These are phyloP conservation scores for Coprinopsis sp. DNA, from an alignment of 768 basidiomycete genomes.

Conservation along the genomic window DNA sequence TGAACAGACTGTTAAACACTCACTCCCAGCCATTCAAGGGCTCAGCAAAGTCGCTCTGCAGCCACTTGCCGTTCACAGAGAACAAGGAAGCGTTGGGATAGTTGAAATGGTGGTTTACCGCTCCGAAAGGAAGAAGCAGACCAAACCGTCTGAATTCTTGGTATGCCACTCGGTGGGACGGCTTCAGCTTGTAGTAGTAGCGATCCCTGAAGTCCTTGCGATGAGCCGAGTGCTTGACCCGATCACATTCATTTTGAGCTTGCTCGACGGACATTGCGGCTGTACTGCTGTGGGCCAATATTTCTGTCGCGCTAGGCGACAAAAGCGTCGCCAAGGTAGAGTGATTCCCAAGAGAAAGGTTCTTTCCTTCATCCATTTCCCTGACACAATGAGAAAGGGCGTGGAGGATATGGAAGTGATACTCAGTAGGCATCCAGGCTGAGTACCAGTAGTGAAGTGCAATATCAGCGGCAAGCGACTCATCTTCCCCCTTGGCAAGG, in stretches of 20 bases:
- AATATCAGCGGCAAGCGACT: slow-evolving; percentile 30
- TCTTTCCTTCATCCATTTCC: too few species aligned
- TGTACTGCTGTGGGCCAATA: background rate
- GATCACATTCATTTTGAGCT: background rate
- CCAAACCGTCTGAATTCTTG: background rate
- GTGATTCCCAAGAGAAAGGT: too few species aligned
- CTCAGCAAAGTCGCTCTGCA: background rate
- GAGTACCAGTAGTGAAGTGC: slow-evolving; percentile 45
- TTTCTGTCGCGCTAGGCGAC: background rate
- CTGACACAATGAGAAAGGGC: too few species aligned
- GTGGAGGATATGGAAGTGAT: too few species aligned
- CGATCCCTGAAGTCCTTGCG: background rate
- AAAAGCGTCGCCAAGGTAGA: slow-evolving; percentile 1
- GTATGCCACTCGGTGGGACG: background rate
- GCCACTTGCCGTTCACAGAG: background rate
- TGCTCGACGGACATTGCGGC: background rate
- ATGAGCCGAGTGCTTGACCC: background rate
- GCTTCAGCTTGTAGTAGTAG: background rate
- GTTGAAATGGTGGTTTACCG: background rate
- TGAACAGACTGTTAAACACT: too few species aligned
- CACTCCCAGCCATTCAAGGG: too few species aligned
- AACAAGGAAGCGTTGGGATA: background rate
- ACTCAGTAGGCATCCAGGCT: slow-evolving; percentile 29
- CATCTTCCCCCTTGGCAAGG: slow-evolving; percentile 25
- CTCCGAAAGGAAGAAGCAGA: background rate